Evolutionary conservation across 2,329 filamentous ascomycete species (phyloP).

Genomic region (Claviceps digitariae): DNA sequence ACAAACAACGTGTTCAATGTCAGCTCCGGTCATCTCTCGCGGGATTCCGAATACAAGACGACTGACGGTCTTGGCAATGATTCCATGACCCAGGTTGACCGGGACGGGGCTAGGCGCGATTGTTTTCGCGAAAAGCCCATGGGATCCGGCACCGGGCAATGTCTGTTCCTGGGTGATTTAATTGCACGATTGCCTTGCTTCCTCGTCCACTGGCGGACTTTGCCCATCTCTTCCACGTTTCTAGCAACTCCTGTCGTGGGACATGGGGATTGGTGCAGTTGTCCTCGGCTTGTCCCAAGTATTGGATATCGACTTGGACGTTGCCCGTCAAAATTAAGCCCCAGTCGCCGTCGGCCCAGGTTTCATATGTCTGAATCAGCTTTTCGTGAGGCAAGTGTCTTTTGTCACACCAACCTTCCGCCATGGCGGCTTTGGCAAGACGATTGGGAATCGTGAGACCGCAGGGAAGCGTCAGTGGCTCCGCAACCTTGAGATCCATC

Average conservation of each 20-base stretch:
- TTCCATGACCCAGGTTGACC: slow-evolving; percentile 25
- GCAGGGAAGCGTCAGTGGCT: slow-evolving; percentile 37
- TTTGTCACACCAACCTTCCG: slow-evolving; percentile 27
- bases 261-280: slow-evolving; percentile 18
- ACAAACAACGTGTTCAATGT: slow-evolving; percentile 38
- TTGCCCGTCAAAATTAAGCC: slow-evolving; percentile 39
- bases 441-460: slow-evolving; percentile 43
- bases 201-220: slow-evolving; percentile 16
- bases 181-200: slow-evolving; percentile 28
- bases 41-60: slow-evolving; percentile 37
- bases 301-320: slow-evolving; percentile 26
- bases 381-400: slow-evolving; percentile 29
- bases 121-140: slow-evolving; percentile 22
- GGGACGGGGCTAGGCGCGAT: slow-evolving; percentile 30
- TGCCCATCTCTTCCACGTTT: slow-evolving; percentile 26
- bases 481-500: slow-evolving; percentile 4
- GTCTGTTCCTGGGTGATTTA: slow-evolving; percentile 35
- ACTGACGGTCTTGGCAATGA: slow-evolving; percentile 19
- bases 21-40: slow-evolving; percentile 37
- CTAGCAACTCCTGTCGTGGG: slow-evolving; percentile 15
- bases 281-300: slow-evolving; percentile 24
- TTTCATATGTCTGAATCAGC: slow-evolving; percentile 31
- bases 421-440: slow-evolving; percentile 37
- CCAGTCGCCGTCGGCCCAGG: slow-evolving; percentile 42
- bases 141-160: slow-evolving; percentile 22